These are phyloP conservation scores for Fusarium nisikadoi DNA, from an alignment of 2,329 filamentous ascomycete genomes.

Conservation along the genomic window DNA sequence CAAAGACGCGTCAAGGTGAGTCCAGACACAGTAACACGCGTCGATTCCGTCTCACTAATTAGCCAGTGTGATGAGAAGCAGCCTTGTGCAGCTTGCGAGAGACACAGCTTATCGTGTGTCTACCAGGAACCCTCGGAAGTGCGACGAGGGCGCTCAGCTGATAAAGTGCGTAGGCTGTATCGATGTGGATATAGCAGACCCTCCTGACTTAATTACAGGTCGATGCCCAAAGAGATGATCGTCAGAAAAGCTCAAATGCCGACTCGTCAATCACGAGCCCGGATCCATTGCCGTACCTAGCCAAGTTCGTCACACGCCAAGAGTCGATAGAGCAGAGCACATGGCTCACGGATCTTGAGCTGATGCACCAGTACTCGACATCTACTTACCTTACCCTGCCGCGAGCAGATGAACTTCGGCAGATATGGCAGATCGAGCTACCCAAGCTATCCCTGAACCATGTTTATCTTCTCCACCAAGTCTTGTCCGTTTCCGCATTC, in stretches of 20 bases:
- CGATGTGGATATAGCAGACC: background rate
- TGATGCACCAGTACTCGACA: constrained; percentile 51
- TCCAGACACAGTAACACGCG: background rate
- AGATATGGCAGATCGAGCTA: constrained; percentile 47
- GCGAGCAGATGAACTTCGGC: constrained; percentile 41
- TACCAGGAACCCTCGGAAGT: constrained; percentile 28
- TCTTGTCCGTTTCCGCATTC: constrained; percentile 47
- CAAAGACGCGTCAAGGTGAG: constrained; percentile 51
- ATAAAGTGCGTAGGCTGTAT: background rate
- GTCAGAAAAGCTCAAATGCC: background rate
- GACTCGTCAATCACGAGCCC: constrained; percentile 4
- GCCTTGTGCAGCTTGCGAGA: constrained; percentile 52
- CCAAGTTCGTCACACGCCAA: constrained; percentile 36
- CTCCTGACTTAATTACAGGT: constrained; percentile 6
- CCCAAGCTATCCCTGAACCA: constrained; percentile 44
- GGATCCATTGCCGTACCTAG: constrained; percentile 38
- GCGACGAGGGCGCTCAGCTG: constrained; percentile 1
- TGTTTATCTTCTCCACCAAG: constrained; percentile 47
- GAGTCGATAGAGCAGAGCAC: constrained; percentile 22
- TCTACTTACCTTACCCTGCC: constrained; percentile 47
- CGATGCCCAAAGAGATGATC: background rate
- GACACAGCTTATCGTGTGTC: constrained; percentile 51
- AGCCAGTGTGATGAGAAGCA: constrained; percentile 54
- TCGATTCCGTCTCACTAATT: background rate
- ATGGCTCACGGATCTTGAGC: constrained; percentile 51